Evolutionary conservation across 225 moss, liverwort and hornwort species (phyloP), one percentile per base, ranked within the genome.

Genomic region (Straminergon stramineum): DNA sequence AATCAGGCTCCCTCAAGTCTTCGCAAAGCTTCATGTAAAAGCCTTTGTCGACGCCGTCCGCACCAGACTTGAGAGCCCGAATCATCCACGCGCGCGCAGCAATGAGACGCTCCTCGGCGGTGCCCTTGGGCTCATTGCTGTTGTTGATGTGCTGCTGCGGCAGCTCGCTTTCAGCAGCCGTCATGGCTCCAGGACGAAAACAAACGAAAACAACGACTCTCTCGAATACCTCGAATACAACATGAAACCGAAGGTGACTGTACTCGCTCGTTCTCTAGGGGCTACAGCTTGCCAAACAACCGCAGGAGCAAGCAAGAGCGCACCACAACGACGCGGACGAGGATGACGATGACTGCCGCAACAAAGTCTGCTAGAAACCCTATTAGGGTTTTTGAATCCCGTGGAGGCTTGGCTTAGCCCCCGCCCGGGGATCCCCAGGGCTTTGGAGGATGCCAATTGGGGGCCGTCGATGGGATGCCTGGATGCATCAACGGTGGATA

Each of bases 1-100:
- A 75, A 10, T 86, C 79, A 26, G 96, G 94, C 63, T 95, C 94
- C 58, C 94, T 93, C 45, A 99, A 79, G 85, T 95, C 93, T n/a
- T 89, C 93, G 81, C 97, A 87, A 60, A 97, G 89, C 85, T 95
- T 97, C 26, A n/a, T 88, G 83, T 97, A 99, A 7, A 94, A 92
- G 2, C 94, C 92, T 60, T 91, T 92, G 66, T 99, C 96, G n/a
- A 88, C 94, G 23, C 92, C 93, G 43, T 91, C 90, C 16, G 90
- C 82, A 15, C 89, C 92, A 13, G 94, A 94, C 70, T 90, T 92
- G 27, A 95, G 89, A 34, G 95, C 95, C 65, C 90, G 84, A 71
- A 95, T 89, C 85, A 95, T 90, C 92, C 93, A 95, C 17, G 90
- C 90, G 39, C 95, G 86, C 34, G 93, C 91, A 30, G 91, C 83